Percentiles rank a stretch among this genome's conserved stretches.
phyloP scores from a whole-genome alignment of 2,329 filamentous ascomycete species.

The Stagonosporopsis cucurbitacearum region DNA sequence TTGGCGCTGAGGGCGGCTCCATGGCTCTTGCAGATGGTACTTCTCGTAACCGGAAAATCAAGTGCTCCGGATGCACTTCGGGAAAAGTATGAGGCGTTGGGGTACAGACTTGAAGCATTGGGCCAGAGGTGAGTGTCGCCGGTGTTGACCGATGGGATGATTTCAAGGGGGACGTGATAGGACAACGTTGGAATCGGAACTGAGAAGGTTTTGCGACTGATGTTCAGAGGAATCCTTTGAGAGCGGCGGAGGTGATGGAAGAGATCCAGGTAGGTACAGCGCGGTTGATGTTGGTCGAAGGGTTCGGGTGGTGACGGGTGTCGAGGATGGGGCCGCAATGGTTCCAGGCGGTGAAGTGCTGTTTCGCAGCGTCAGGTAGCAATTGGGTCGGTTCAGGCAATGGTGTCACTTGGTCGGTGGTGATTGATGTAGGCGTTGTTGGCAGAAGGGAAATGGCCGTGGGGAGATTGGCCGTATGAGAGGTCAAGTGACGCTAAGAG shows the following conservation, averaged over 20 bases:
- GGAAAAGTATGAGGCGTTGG: constrained; percentile 36
- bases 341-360: constrained; percentile 10
- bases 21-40: constrained; percentile 27
- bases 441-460: constrained; percentile 11
- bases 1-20: constrained; percentile 49
- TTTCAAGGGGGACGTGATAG: neutral
- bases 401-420: constrained; percentile 9
- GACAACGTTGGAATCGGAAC: neutral
- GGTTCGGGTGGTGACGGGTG: constrained; percentile 1
- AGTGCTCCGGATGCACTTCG: constrained; percentile 40
- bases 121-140: constrained; percentile 28
- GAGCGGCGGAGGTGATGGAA: neutral
- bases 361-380: constrained; percentile 18
- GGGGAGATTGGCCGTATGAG: constrained; percentile 20
- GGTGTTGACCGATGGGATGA: constrained; percentile 31
- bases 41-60: constrained; percentile 30
- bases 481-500: constrained; percentile 40
- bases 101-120: constrained; percentile 46
- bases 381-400: constrained; percentile 17
- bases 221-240: neutral
- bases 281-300: neutral
- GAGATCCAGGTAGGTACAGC: neutral
- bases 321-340: constrained; percentile 12
- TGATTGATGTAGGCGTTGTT: constrained; percentile 17
- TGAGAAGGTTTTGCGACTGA: constrained; percentile 4